Evolutionary conservation across 768 basidiomycete genomes (phyloP), one percentile per base, ranked within the genome.

Genomic region (Lactarius evosmus): DNA sequence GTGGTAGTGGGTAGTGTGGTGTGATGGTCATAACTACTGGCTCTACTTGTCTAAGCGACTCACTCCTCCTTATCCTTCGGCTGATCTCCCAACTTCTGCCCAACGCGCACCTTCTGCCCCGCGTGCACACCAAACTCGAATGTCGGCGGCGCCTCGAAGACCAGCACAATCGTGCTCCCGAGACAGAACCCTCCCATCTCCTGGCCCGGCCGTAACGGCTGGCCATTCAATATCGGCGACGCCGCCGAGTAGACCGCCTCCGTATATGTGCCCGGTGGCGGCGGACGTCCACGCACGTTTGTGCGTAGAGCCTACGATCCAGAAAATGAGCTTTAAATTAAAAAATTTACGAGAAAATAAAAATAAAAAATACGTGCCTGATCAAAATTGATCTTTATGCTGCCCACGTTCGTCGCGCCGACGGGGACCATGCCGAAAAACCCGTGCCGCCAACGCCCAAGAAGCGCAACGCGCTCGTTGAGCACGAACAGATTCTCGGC

Each of bases 401-500:
- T 91, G 5, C 97, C 97, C 57, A 98, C 97, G 74, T 99, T 98
- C 12, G 96, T 98, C 2, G 97, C 97, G 3, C 97, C 97, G 32
- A 99, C 96, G 11, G 97, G 97, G 0, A 97, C 86, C 94, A 98
- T 98, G 30, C 89, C 80, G 74, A 97, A 99, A 81, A 98, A 98
- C 1, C 97, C 97, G 70, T 97, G 79, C 72, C 85, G 86, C 97
- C 97, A 98, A 60, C 93, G 78, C 7, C 97, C 97, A 33, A 98
- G 85, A 25, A 99, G 80, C 2, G 95, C 94, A 9, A 98, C 96
- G 27, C 97, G 87, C 77, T 99, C 97, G 72, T 99, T 98, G n/a
- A 99, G 81, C 9, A 99, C 95, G 68, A 99, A 99, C 19, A 98
- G 77, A 72, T 97, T 93, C 72, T 91, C 85, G 9, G 97, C 79